A percentile compares a stretch with the other conserved stretches of the same genome.
These are phyloP conservation scores for Xylaria longipes DNA, from an alignment of 495 filamentous ascomycete species.

Conservation along the genomic window DNA sequence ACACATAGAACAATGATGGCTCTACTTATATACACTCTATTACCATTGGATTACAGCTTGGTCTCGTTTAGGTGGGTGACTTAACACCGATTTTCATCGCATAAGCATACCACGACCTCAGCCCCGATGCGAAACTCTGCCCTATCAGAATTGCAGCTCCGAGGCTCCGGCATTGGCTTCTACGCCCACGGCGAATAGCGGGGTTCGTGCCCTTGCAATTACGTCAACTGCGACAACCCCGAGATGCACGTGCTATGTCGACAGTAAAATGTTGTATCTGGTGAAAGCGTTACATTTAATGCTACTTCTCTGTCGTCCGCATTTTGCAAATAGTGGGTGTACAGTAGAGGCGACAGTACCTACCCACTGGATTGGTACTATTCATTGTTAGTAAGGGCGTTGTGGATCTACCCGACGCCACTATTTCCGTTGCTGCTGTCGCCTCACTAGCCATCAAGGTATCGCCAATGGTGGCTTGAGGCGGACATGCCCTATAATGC, in stretches of 20 bases:
- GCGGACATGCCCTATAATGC: neutral
- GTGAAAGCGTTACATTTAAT: neutral
- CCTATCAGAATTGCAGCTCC: slow-evolving; percentile 9
- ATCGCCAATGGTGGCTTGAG: neutral
- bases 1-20: neutral
- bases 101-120: too few relatives aligned
- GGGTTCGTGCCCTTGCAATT: neutral
- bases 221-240: slow-evolving; percentile 21
- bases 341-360: neutral
- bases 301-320: neutral
- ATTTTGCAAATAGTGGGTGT: neutral
- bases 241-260: neutral
- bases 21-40: neutral
- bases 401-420: too few relatives aligned
- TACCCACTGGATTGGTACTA: neutral
- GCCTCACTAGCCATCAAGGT: too few relatives aligned
- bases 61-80: neutral
- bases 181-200: neutral
- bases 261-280: neutral
- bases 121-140: too few relatives aligned
- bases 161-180: neutral
- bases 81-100: neutral
- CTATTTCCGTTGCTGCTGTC: too few relatives aligned
- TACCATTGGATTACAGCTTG: neutral
- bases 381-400: too few relatives aligned